Evolutionary conservation across 83 land plant species (phyloP).

Genomic region (Thuja plicata): DNA sequence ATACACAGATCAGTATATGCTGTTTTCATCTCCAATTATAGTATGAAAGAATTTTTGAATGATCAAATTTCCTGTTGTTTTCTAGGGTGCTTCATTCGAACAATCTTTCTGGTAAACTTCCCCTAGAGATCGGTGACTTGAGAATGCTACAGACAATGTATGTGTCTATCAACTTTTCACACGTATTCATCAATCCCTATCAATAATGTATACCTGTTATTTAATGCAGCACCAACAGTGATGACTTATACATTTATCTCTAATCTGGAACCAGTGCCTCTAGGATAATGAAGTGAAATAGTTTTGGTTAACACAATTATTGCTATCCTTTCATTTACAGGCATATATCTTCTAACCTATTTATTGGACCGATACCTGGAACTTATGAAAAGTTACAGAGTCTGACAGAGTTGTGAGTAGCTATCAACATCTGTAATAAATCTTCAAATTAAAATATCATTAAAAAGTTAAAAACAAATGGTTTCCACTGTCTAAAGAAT

Average conservation of each 20-base stretch:
- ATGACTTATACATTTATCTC: background rate
- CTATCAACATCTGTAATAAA: background rate
- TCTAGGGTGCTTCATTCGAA: conserved; percentile 46
- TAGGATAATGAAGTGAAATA: background rate
- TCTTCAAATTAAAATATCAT: background rate
- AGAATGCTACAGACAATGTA: conserved; percentile 41
- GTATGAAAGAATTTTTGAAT: background rate
- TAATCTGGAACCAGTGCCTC: background rate
- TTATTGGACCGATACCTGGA: conserved; percentile 42
- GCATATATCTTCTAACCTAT: conserved; percentile 22
- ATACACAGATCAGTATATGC: background rate
- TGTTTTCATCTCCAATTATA: background rate
- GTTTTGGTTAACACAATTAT: background rate
- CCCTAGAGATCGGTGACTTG: conserved; percentile 47
- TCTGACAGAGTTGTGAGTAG: conserved; percentile 47
- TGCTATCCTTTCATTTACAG: background rate
- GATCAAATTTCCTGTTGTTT: background rate
- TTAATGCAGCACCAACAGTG: background rate
- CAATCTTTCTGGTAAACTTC: conserved; percentile 44
- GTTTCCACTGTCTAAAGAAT: background rate
- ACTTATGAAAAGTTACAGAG: conserved; percentile 30
- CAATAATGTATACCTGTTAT: background rate
- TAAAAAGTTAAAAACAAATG: background rate
- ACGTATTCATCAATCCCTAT: background rate
- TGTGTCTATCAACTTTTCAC: conserved; percentile 2